These are phyloP conservation scores for Ophioceras dolichostomum DNA, from an alignment of 2,329 filamentous ascomycete species.

Conservation along the genomic window DNA sequence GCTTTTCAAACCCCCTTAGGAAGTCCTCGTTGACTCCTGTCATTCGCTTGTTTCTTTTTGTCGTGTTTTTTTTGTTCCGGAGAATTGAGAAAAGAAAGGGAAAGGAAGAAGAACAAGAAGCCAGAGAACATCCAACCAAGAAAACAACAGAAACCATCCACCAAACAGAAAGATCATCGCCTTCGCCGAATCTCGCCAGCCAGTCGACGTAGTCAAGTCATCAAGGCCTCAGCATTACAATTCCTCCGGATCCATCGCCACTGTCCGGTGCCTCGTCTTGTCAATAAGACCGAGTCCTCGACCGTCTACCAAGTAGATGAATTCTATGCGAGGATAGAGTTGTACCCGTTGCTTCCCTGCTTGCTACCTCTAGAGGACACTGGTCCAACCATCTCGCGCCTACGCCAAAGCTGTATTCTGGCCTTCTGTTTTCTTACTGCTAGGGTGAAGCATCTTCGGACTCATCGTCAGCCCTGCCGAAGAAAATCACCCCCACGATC, in stretches of 20 bases:
- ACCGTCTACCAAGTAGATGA: no score
- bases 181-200: background rate
- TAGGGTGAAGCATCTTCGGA: no score
- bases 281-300: background rate
- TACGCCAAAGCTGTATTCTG: no score
- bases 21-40: constrained; percentile 66
- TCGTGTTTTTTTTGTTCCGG: constrained; percentile 30
- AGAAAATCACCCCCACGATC: no score
- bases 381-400: no score
- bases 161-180: background rate
- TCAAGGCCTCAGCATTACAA: background rate
- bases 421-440: no score
- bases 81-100: constrained; percentile 13
- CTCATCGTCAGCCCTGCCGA: no score
- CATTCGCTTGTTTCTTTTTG: constrained; percentile 55
- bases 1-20: constrained; percentile 39
- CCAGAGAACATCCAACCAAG: background rate
- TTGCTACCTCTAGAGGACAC: no score
- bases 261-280: background rate
- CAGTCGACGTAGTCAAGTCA: background rate
- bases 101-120: constrained; percentile 8
- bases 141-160: background rate
- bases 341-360: no score
- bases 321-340: no score
- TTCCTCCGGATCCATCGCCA: background rate